Percentiles rank a stretch among this genome's conserved stretches.
These are phyloP conservation scores for Grigorovia transvaalensis DNA, from an alignment of 805 yeast genomes.

Conservation along the genomic window DNA sequence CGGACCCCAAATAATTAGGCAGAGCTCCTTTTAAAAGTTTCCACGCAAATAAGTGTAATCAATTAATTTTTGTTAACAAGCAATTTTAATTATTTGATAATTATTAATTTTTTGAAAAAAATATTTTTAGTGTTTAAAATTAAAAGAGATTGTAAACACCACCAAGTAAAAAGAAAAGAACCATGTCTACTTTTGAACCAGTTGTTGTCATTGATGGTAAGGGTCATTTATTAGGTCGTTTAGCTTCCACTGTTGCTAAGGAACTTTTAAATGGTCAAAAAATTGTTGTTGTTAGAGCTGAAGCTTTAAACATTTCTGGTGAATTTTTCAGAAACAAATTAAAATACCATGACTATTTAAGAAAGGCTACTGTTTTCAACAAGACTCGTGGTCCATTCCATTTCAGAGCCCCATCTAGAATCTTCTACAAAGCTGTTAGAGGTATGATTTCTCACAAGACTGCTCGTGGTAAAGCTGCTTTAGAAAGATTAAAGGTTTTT, in stretches of 20 bases:
- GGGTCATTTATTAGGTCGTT: slow-evolving; percentile 99
- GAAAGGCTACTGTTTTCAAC: slow-evolving; percentile 99
- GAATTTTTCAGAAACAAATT: slow-evolving; percentile 99
- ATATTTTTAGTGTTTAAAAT: background rate
- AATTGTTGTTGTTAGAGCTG: slow-evolving; percentile 95
- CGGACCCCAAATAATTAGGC: background rate
- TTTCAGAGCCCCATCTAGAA: slow-evolving; percentile 99
- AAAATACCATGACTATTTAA: slow-evolving; percentile 99
- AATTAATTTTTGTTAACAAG: background rate
- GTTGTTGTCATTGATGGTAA: slow-evolving; percentile 98
- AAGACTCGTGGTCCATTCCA: slow-evolving; percentile 99
- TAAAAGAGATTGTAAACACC: slow-evolving; percentile 4
- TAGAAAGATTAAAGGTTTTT: slow-evolving; percentile 97
- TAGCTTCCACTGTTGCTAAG: slow-evolving; percentile 97
- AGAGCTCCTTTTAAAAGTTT: background rate
- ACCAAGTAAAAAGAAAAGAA: slow-evolving; percentile 21
- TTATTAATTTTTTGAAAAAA: background rate
- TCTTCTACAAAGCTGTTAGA: slow-evolving; percentile 98
- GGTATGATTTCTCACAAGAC: slow-evolving; percentile 99
- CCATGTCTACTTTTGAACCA: slow-evolving; percentile 71
- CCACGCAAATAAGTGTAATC: background rate
- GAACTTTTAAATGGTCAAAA: slow-evolving; percentile 97
- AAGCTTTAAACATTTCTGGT: slow-evolving; percentile 97
- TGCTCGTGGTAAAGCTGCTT: slow-evolving; percentile 99
- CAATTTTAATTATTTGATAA: background rate